Evolutionary conservation across 1,284 basidiomycete species (phyloP).

Genomic region (Fomitopsis betulina): DNA sequence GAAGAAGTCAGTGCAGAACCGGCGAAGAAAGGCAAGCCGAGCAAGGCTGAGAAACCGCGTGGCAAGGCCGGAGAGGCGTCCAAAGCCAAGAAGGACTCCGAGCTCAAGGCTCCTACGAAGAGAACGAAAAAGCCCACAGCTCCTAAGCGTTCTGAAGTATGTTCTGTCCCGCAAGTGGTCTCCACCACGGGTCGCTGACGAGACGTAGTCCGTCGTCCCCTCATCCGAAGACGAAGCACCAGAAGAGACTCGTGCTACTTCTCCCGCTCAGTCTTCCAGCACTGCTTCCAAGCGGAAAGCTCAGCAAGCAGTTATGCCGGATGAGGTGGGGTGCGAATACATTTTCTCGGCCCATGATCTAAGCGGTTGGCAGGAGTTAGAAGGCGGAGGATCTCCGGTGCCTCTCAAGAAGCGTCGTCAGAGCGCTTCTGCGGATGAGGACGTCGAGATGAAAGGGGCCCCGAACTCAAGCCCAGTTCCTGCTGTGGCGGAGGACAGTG

Average conservation of each 20-base stretch:
- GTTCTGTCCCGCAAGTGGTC: not conserved
- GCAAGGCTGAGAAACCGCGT: conserved; percentile 9
- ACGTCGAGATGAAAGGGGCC: not conserved
- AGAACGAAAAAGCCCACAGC: conserved; percentile 6
- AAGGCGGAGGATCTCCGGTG: conserved; percentile 5
- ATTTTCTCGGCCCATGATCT: not conserved
- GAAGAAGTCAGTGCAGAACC: conserved; percentile 1
- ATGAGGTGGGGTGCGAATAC: not conserved
- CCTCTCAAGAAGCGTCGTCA: conserved; percentile 19
- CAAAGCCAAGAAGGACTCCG: not conserved
- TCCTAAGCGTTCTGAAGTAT: conserved; percentile 20
- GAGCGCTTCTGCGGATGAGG: not conserved
- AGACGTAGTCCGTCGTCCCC: conserved; percentile 19
- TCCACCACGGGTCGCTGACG: not conserved
- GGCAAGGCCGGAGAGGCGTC: not conserved
- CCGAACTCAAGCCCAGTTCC: not conserved
- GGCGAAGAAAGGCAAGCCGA: conserved; percentile 13
- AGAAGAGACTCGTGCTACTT: conserved; percentile 4
- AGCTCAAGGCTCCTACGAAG: conserved; percentile 1
- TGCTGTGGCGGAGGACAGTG: conserved; percentile 3
- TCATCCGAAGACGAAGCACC: conserved; percentile 17
- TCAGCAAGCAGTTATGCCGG: conserved; percentile 1
- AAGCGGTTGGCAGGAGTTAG: conserved; percentile 4
- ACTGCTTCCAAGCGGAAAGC: not conserved
- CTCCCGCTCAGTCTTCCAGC: not conserved